A percentile compares a stretch with the other conserved stretches of the same genome.
These are phyloP conservation scores for Sporothrix phasma DNA, from an alignment of 2,329 filamentous ascomycete genomes.

Conservation along the genomic window DNA sequence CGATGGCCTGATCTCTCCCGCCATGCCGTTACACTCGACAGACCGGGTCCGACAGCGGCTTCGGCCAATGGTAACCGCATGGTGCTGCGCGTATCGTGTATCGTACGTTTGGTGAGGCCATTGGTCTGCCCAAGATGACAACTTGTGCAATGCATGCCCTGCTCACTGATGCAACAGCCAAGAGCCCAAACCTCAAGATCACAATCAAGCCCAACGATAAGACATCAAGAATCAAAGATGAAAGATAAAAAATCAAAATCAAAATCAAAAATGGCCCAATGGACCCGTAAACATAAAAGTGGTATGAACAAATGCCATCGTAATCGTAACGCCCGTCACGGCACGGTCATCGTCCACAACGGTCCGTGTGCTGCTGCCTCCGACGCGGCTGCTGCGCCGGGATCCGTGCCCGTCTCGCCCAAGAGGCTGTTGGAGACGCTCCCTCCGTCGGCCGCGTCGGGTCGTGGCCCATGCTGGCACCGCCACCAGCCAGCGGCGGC, in stretches of 20 bases:
- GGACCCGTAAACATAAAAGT: no score
- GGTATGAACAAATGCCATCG: not conserved
- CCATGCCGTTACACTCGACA: not conserved
- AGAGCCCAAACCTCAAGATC: no score
- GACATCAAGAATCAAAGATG: no score
- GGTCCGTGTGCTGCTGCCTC: slow-evolving; percentile 18
- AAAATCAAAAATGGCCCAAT: not conserved
- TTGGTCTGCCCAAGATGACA: no score
- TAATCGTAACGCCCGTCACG: not conserved
- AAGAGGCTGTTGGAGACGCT: not conserved
- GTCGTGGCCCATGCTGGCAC: not conserved
- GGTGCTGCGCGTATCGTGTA: no score
- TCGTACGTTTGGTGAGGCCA: no score
- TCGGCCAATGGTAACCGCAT: no score
- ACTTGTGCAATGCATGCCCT: no score
- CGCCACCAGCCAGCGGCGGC: not conserved
- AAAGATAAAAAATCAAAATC: not conserved
- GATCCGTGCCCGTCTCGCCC: slow-evolving; percentile 3
- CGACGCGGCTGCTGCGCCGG: slow-evolving; percentile 6
- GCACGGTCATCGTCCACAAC: slow-evolving; percentile 7
- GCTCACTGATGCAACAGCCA: no score
- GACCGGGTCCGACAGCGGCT: no score
- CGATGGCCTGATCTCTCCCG: not conserved
- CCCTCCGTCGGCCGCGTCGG: not conserved
- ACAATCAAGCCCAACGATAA: no score